Evolutionary conservation across 2,329 filamentous ascomycete species (phyloP).

Genomic region (Cladosporium colombiae): DNA sequence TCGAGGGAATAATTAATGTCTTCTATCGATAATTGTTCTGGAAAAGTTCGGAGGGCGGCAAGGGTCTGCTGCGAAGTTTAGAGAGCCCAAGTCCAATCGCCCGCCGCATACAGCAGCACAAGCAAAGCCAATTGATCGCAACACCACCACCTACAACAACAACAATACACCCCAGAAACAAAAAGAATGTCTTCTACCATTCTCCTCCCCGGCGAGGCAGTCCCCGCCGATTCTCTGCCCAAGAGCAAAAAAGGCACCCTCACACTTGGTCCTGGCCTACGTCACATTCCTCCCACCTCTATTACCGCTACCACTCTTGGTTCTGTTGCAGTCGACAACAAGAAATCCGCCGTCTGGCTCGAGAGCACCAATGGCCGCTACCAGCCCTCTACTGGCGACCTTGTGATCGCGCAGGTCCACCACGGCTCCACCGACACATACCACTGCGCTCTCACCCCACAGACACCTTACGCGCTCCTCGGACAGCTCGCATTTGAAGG

Average conservation of each 20-base stretch:
- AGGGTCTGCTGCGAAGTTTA: slow-evolving; percentile 4
- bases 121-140: neutral
- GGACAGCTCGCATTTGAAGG: slow-evolving; percentile 91
- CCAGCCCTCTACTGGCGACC: slow-evolving; percentile 74
- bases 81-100: neutral
- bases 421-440: slow-evolving; percentile 75
- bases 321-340: slow-evolving; percentile 65
- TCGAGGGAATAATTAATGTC: slow-evolving; percentile 2
- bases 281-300: slow-evolving; percentile 74
- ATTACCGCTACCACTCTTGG: slow-evolving; percentile 70
- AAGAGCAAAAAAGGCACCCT: slow-evolving; percentile 65
- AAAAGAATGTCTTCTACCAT: slow-evolving; percentile 43
- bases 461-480: slow-evolving; percentile 66
- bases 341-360: slow-evolving; percentile 77
- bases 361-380: slow-evolving; percentile 74
- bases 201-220: slow-evolving; percentile 78
- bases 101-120: neutral
- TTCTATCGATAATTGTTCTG: slow-evolving; percentile 8
- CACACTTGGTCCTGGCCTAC: slow-evolving; percentile 80
- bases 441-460: slow-evolving; percentile 71
- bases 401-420: slow-evolving; percentile 84
- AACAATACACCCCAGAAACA: neutral
- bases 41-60: slow-evolving; percentile 4
- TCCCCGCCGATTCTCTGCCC: slow-evolving; percentile 68
- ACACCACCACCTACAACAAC: neutral